Evolutionary conservation across 768 basidiomycete genomes (phyloP), one percentile per base, ranked within the genome.

Genomic region (Panaeolus papilionaceus): DNA sequence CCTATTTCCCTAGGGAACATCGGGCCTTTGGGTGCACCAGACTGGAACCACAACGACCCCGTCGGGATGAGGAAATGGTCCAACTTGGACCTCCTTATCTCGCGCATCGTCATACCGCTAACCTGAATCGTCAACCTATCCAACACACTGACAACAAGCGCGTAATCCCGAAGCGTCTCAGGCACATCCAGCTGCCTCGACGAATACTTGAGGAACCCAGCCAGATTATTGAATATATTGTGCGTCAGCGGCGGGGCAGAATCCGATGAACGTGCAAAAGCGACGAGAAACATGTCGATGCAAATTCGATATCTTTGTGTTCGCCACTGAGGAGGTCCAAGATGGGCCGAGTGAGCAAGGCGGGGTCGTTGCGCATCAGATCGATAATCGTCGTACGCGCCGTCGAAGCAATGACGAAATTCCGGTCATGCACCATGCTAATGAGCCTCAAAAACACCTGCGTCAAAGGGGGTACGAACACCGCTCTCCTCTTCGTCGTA

Each of bases 291-390:
- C 83, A 83, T 0, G 83, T 79, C 45, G 89, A 79, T 0, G 89
- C 89, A 5, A 76, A 71, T 1, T 78, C 69, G 10, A 88, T 74
- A 58, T 86, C 83, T 51, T 81, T 79, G 39, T 84, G 79, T 23
- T 87, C 83, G 10, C 84, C 86, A 3, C 83, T 80, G 18, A 93
- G 78, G 18, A 84, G 76, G 69, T 92, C 90, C 58, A 92, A 80
- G 14, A 88, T 77, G 20, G 90, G 86, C 10, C 91, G 85, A 12
- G 85, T 81, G 37, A 93, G 78, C n/a, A 92, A 79, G 16, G 82
- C 82, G 4, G 92, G 89, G 71, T 94, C 92, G 71, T 92, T 90
- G 23, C 92, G 85, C 87, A 93, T 89, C 61, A 90, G 76, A 67
- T 92, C 89, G 16, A 91, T 70, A 47, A 93, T 72, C 4, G 86